A percentile compares a stretch with the other conserved stretches of the same genome.
phyloP scores from a whole-genome alignment of 2,329 filamentous ascomycete genomes.

The Coniochaeta sp. region DNA sequence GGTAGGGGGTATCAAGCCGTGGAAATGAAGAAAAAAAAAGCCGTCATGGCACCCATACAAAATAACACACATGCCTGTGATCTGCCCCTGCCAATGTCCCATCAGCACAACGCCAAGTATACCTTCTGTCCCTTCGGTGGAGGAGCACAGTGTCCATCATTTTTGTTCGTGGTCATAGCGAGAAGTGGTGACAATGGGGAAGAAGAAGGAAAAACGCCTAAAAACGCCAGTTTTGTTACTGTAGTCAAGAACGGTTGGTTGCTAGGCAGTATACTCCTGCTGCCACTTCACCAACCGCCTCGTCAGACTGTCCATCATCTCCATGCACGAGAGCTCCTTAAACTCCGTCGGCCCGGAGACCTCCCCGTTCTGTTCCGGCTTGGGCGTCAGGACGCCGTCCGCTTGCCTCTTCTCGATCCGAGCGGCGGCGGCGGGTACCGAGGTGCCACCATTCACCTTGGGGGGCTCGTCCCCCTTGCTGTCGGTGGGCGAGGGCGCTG shows the following conservation, averaged over 20 bases:
- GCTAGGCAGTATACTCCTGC: constrained; percentile 48
- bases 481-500: constrained; percentile 32
- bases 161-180: background rate
- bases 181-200: background rate
- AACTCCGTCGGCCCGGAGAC: constrained; percentile 44
- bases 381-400: constrained; percentile 6
- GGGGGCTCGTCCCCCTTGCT: constrained; percentile 24
- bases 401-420: constrained; percentile 11
- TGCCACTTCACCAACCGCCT: constrained; percentile 81
- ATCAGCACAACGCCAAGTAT: background rate
- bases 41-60: background rate
- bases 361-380: constrained; percentile 24
- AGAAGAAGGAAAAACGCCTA: too few relatives aligned
- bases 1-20: background rate
- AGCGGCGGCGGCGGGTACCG: constrained; percentile 8
- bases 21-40: background rate
- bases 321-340: constrained; percentile 66
- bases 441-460: constrained; percentile 21
- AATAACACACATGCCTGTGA: background rate
- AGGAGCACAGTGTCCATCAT: background rate
- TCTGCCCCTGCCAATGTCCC: background rate
- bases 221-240: background rate
- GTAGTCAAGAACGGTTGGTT: background rate
- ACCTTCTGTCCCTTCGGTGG: background rate
- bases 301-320: constrained; percentile 87